These are phyloP conservation scores for Rhodotorula sp. DNA, from an alignment of 1,284 basidiomycete genomes.

Conservation along the genomic window DNA sequence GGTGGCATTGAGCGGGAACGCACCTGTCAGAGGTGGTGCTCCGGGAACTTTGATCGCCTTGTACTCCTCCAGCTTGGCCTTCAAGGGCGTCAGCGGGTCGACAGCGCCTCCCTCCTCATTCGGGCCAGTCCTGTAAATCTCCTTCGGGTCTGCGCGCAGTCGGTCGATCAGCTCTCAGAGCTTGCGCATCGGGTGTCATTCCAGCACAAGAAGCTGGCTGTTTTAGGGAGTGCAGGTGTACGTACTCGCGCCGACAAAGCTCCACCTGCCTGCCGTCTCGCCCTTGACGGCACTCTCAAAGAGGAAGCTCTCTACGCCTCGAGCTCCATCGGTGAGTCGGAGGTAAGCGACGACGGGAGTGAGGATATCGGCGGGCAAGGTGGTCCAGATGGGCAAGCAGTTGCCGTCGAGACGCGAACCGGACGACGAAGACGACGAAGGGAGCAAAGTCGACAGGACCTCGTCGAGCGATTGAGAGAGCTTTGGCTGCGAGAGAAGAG, in stretches of 20 bases:
- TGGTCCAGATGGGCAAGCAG: conserved; percentile 86
- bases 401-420: conserved; percentile 58
- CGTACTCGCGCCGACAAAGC: conserved; percentile 90
- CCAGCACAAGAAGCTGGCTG: too few relatives aligned
- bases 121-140: conserved; percentile 84
- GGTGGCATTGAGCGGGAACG: conserved; percentile 20
- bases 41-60: conserved; percentile 87
- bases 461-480: conserved; percentile 37
- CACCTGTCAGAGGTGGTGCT: conserved; percentile 82
- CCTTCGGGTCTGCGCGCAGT: conserved; percentile 71
- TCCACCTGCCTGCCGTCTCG: conserved; percentile 88
- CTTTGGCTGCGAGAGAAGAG: conserved; percentile 13
- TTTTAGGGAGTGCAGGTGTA: conserved; percentile 14
- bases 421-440: conserved; percentile 19
- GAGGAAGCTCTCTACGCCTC: conserved; percentile 73
- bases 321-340: conserved; percentile 83
- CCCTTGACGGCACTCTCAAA: conserved; percentile 88
- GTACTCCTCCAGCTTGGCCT: conserved; percentile 82
- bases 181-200: too few relatives aligned
- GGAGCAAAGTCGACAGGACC: conserved; percentile 26
- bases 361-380: conserved; percentile 90
- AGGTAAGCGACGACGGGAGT: conserved; percentile 98
- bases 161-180: not conserved
- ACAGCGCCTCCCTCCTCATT: conserved; percentile 70
- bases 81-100: conserved; percentile 80